Evolutionary conservation across 23 red algal species (phyloP).

Genomic region (Agarophyton chilense): DNA sequence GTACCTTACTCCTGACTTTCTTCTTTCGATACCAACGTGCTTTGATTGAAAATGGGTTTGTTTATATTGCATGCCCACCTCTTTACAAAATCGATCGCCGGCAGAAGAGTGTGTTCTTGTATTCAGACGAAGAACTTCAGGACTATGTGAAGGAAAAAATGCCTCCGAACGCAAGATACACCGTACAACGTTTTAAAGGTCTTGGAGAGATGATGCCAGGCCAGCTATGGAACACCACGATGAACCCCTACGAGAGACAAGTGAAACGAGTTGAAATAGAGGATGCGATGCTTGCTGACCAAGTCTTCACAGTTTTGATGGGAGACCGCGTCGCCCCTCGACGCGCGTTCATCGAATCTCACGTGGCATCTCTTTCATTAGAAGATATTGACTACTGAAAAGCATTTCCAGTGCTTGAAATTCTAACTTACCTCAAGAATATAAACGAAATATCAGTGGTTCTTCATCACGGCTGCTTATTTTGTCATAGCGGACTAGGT

Average conservation of each 20-base stretch:
- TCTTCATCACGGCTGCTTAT: not conserved
- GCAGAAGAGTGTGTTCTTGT: conserved; percentile 73
- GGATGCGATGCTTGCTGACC: conserved; percentile 91
- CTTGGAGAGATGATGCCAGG: conserved; percentile 97
- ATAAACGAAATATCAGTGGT: not conserved
- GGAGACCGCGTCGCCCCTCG: conserved; percentile 90
- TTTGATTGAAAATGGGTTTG: conserved; percentile 88
- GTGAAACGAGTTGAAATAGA: conserved; percentile 87
- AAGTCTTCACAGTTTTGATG: conserved; percentile 93
- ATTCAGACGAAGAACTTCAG: conserved; percentile 68
- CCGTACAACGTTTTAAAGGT: conserved; percentile 94
- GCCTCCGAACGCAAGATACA: conserved; percentile 64
- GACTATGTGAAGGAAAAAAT: conserved; percentile 38
- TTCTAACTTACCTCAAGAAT: conserved; percentile 3
- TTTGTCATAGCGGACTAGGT: not conserved
- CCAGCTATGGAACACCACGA: conserved; percentile 97
- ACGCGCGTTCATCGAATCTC: conserved; percentile 93
- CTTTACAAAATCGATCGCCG: conserved; percentile 91
- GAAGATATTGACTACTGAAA: conserved; percentile 95
- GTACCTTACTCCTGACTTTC: conserved; percentile 97
- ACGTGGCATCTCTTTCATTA: conserved; percentile 75
- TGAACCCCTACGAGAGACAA: conserved; percentile 82
- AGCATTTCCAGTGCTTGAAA: conserved; percentile 20
- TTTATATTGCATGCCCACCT: conserved; percentile 97
- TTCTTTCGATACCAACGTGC: conserved; percentile 96